Evolutionary conservation across 768 basidiomycete species (phyloP).

Genomic region (Boletus vermiculosoides): DNA sequence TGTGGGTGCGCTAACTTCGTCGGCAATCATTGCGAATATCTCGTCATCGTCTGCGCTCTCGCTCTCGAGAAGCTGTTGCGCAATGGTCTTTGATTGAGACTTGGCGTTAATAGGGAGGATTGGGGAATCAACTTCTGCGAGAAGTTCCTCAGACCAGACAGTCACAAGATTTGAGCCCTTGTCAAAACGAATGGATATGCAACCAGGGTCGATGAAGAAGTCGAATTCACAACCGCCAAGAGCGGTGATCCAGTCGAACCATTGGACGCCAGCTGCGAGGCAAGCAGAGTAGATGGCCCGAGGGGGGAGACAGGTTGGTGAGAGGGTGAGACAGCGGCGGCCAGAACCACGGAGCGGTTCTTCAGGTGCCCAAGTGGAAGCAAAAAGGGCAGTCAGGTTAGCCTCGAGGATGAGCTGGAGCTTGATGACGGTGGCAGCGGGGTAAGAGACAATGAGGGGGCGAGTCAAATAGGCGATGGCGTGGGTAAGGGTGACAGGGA

Average conservation of each 20-base stretch:
- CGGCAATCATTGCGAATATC: slow-evolving; percentile 71
- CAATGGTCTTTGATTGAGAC: slow-evolving; percentile 55
- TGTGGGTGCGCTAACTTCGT: slow-evolving; percentile 65
- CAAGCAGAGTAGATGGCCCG: slow-evolving; percentile 71
- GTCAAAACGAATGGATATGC: slow-evolving; percentile 64
- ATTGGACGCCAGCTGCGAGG: slow-evolving; percentile 65
- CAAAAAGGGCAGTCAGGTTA: slow-evolving; percentile 68
- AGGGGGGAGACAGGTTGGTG: slow-evolving; percentile 67
- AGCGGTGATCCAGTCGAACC: slow-evolving; percentile 76
- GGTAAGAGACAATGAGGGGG: slow-evolving; percentile 55
- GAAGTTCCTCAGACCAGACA: slow-evolving; percentile 63
- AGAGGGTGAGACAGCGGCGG: slow-evolving; percentile 72
- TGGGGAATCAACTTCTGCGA: slow-evolving; percentile 27
- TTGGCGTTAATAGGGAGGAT: slow-evolving; percentile 19
- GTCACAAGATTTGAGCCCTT: slow-evolving; percentile 49
- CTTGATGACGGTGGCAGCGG: slow-evolving; percentile 62
- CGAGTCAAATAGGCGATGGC: slow-evolving; percentile 72
- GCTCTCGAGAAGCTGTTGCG: slow-evolving; percentile 71
- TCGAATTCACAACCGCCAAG: slow-evolving; percentile 74
- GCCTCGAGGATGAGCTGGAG: slow-evolving; percentile 71
- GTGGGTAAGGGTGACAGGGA: slow-evolving; percentile 69
- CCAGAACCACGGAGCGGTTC: slow-evolving; percentile 69
- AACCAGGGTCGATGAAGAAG: slow-evolving; percentile 78
- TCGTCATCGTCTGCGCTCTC: slow-evolving; percentile 71
- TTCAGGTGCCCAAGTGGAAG: slow-evolving; percentile 60